Base-by-base conservation (phyloP, 345 rosid species). In the Fremontodendron californicum region DNA sequence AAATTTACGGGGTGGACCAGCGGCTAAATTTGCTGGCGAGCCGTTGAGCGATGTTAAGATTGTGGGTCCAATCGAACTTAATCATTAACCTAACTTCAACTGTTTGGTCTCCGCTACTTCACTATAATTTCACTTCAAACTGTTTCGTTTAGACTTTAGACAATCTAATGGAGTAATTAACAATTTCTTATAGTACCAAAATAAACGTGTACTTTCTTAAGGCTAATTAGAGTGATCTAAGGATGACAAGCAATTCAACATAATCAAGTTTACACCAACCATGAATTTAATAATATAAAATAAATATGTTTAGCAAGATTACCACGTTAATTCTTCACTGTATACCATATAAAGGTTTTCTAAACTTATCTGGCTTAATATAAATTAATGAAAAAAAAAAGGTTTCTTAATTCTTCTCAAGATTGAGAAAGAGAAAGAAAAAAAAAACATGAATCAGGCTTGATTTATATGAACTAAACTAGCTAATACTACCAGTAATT, bases 41-140 rank as follows among this genome's bases (percentile, higher is more conserved):
- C 66, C 11, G 84, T 80, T 83, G 85, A 31, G 62, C 63, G 62
- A 73, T 45, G 75, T 83, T 79, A 81, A 81, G 65, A 29, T 68
- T 40, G 81, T 77, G 83, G 89, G 87, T 64, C 89, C 84, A n/a
- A 39, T 15, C n/a, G 33, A 21, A n/a, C n/a, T n/a, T n/a, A n/a
- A n/a, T n/a, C n/a, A n/a, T n/a, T n/a, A n/a, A n/a, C n/a, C n/a
- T n/a, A n/a, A n/a, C n/a, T n/a, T n/a, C n/a, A n/a, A n/a, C n/a
- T n/a, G n/a, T n/a, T n/a, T n/a, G n/a, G n/a, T n/a, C n/a, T n/a
- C n/a, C n/a, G n/a, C n/a, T n/a, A n/a, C n/a, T n/a, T n/a, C n/a
- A n/a, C n/a, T n/a, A n/a, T n/a, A n/a, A n/a, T n/a, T n/a, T n/a
- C n/a, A n/a, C n/a, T n/a, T n/a, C n/a, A n/a, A n/a, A n/a, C n/a